Evolutionary conservation across 805 yeast species (phyloP).

Genomic region (Metschnikowia lochheadii): DNA sequence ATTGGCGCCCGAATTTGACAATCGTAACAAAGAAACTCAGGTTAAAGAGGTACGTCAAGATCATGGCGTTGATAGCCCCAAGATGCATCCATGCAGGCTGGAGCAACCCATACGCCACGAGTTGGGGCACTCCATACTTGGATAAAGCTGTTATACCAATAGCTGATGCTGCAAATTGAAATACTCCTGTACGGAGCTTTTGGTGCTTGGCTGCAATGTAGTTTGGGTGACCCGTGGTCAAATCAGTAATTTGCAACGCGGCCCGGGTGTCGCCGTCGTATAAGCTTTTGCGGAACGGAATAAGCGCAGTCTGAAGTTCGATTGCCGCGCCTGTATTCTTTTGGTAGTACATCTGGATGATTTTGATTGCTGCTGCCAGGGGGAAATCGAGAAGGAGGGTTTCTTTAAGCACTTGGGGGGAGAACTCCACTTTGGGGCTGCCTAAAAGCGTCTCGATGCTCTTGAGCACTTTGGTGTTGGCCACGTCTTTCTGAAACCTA

Average conservation of each 20-base stretch:
- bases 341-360: constrained; percentile 24
- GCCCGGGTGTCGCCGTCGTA: constrained; percentile 53
- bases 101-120: constrained; percentile 37
- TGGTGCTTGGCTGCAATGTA: constrained; percentile 38
- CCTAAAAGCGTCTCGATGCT: constrained; percentile 21
- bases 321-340: constrained; percentile 27
- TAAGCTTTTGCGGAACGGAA: constrained; percentile 61
- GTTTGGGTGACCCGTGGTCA: constrained; percentile 55
- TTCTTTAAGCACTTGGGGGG: constrained; percentile 22
- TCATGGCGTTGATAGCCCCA: constrained; percentile 45
- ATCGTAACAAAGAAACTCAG: constrained; percentile 39
- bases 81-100: constrained; percentile 35
- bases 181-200: constrained; percentile 27
- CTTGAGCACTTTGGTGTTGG: constrained; percentile 18
- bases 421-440: constrained; percentile 20
- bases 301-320: constrained; percentile 42
- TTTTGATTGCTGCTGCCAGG: constrained; percentile 22
- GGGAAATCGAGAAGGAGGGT: constrained; percentile 35
- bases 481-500: constrained; percentile 23
- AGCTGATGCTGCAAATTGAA: constrained; percentile 30
- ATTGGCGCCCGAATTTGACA: constrained; percentile 39
- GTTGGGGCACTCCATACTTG: constrained; percentile 39
- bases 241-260: constrained; percentile 56
- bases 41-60: constrained; percentile 37
- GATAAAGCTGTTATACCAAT: constrained; percentile 33